Conservation (phyloP, 73 alveolate genomes). For the Paramecium octaurelia region DNA sequence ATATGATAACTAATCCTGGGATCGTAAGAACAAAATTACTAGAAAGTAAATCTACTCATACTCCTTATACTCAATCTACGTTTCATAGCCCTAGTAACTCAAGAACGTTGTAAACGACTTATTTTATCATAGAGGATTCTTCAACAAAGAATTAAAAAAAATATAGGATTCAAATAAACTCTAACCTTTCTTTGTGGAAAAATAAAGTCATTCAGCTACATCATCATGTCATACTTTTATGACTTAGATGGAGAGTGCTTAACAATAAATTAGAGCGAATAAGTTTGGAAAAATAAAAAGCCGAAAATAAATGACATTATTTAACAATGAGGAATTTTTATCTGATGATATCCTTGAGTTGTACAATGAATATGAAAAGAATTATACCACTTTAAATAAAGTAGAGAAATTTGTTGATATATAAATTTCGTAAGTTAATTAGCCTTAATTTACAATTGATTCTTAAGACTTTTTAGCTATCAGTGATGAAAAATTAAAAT, state of each 20-base stretch:
- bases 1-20: constrained; percentile 17
- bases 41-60: constrained; percentile 2
- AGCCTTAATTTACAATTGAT: background rate
- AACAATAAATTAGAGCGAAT: background rate
- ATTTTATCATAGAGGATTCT: background rate
- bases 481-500: background rate
- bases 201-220: background rate
- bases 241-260: background rate
- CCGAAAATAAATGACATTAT: background rate
- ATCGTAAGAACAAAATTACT: background rate
- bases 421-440: background rate
- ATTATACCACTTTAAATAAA: background rate
- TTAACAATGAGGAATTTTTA: background rate
- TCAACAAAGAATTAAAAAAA: background rate
- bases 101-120: background rate
- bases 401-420: background rate
- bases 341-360: background rate
- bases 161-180: background rate
- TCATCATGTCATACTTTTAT: constrained; percentile 1
- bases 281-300: background rate
- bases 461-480: background rate
- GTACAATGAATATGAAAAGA: constrained; percentile 14
- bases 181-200: background rate
- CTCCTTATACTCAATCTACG: constrained; percentile 6
- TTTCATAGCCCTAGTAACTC: constrained; percentile 8